Conservation (phyloP, 1,284 basidiomycete species). For the Ceratobasidium sp. region DNA sequence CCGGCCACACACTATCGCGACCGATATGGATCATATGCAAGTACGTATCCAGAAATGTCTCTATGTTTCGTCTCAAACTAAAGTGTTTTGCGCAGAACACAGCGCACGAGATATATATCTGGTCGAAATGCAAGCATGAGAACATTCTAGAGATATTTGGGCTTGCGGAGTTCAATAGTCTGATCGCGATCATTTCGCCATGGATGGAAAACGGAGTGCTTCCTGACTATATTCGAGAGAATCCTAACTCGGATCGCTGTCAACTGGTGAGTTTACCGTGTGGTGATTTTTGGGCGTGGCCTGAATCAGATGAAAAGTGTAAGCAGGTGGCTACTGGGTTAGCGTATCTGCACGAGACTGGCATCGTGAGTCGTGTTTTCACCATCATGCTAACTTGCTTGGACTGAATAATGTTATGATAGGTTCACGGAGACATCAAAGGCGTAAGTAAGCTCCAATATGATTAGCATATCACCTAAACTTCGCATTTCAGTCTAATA, state of each 20-base stretch:
- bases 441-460: not conserved
- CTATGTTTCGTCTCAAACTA: not conserved
- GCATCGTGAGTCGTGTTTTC: not conserved
- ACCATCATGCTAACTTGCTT: not conserved
- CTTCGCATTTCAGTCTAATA: not conserved
- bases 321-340: not conserved
- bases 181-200: constrained; percentile 1
- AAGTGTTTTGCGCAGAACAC: not conserved
- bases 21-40: not conserved
- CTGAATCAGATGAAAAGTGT: not conserved
- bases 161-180: not conserved
- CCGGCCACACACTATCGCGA: not conserved
- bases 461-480: not conserved
- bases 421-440: constrained; percentile 4
- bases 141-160: constrained; percentile 2
- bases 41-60: not conserved
- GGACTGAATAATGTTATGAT: not conserved
- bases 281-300: not conserved
- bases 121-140: constrained; percentile 8
- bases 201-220: constrained; percentile 21
- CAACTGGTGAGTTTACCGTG: not conserved
- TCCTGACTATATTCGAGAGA: not conserved
- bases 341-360: not conserved
- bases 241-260: not conserved
- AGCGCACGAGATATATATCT: constrained; percentile 3